A percentile compares a stretch with the other conserved stretches of the same genome.
Evolutionary conservation across 1,284 basidiomycete species (phyloP).

Genomic region (Apiotrichum gamsii): DNA sequence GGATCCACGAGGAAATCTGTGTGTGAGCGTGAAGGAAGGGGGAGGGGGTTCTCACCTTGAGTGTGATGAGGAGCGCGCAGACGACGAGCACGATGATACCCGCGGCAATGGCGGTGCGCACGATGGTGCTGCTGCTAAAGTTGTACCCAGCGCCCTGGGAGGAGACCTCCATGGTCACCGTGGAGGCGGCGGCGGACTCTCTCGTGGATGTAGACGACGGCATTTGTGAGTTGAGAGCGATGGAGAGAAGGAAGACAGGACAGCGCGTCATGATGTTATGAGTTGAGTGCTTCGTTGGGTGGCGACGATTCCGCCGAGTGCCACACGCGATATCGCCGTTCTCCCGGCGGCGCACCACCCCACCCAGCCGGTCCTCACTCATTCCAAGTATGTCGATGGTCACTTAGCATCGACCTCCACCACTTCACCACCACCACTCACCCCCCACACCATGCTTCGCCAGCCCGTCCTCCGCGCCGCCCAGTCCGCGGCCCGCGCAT

Average conservation of each 20-base stretch:
- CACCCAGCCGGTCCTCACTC: too few species aligned
- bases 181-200: neutral
- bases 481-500: conserved; percentile 8
- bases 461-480: conserved; percentile 11
- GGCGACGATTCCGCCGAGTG: too few species aligned
- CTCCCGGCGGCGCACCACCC: too few species aligned
- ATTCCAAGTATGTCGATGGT: too few species aligned
- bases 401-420: too few species aligned
- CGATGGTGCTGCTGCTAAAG: conserved; percentile 36
- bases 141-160: conserved; percentile 18
- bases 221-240: neutral
- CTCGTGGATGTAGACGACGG: neutral
- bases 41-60: conserved; percentile 29
- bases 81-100: conserved; percentile 40
- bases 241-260: neutral
- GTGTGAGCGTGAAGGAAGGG: neutral
- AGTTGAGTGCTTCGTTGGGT: neutral
- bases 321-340: too few species aligned
- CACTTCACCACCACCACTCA: conserved; percentile 4
- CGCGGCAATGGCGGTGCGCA: conserved; percentile 37
- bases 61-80: conserved; percentile 29
- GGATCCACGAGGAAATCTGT: conserved; percentile 39
- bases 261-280: neutral
- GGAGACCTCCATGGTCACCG: conserved; percentile 2
- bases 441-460: conserved; percentile 13